Base-by-base conservation (phyloP, 257 asterid genomes). In the Solanum megistacrolobum region DNA sequence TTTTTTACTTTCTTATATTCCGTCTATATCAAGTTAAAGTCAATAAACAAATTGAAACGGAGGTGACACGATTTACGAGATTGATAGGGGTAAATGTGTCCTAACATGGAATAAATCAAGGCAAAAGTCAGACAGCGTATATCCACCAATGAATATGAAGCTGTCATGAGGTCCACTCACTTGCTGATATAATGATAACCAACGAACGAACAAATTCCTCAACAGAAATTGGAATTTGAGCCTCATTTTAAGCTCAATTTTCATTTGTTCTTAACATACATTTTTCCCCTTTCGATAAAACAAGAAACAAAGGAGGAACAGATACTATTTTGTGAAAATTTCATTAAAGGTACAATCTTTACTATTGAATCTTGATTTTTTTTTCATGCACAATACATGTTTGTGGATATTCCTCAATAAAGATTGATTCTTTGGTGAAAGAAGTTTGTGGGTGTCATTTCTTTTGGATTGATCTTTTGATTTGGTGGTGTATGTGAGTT, bases 151-250 rank as follows among this genome's bases (percentile, higher is more conserved):
- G 88, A 71, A 71, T 20, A 71, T 86, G 38, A 86, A 31, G 83
- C 43, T 86, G 88, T 86, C 88, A 69, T 69, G 83, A 75, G 88
- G 88, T 41, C 88, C 88, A 86, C 88, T 69, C 88, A 86, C 43
- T 66, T 29, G 83, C n/a, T 74, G 88, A 43, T 86, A 58, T 72
- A 86, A 86, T 86, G 83, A 86, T 86, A 86, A 69, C 88, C 83
- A 86, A 86, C 88, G 88, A 55, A 48, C 69, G 39, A 31, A 32
- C 75, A 41, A 11, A 29, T 32, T 35, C 46, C 60, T 86, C 81
- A 69, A 72, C 82, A 58, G 83, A 32, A 86, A 72, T 69, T 48
- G 69, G 39, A 86, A 66, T 72, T 86, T 86, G 88, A 71, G 88
- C 27, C 88, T 86, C 88, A 71, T 86, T 74, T 86, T 86, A 73